Evolutionary conservation across 2,329 filamentous ascomycete genomes (phyloP).

Genomic region (Basipetospora chlamydospora): DNA sequence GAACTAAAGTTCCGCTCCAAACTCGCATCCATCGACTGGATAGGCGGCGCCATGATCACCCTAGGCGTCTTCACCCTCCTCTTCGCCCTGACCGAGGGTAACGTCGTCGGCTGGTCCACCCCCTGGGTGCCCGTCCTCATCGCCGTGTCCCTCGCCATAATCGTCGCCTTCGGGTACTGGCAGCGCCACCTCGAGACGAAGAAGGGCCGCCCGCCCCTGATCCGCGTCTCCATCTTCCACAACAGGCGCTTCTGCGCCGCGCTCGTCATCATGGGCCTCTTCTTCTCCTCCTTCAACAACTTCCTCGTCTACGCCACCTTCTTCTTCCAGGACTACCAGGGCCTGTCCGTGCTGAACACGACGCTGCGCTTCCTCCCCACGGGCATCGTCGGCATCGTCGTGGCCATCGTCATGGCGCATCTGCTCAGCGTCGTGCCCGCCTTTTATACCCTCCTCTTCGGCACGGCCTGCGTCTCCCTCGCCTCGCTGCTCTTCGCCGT

Average conservation of each 20-base stretch:
- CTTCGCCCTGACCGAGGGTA: constrained; percentile 54
- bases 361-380: constrained; percentile 56
- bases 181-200: constrained; percentile 43
- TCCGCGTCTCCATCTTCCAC: constrained; percentile 51
- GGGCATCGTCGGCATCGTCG: constrained; percentile 43
- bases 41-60: constrained; percentile 49
- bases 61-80: constrained; percentile 45
- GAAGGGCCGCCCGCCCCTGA: constrained; percentile 17
- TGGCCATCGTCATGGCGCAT: constrained; percentile 38
- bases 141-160: constrained; percentile 39
- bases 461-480: constrained; percentile 39
- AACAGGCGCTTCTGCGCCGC: constrained; percentile 46
- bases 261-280: constrained; percentile 50
- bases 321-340: constrained; percentile 55
- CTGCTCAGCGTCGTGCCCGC: constrained; percentile 44
- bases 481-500: constrained; percentile 47
- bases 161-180: constrained; percentile 44
- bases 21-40: constrained; percentile 35
- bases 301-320: constrained; percentile 54
- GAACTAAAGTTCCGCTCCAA: background rate
- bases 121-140: constrained; percentile 48
- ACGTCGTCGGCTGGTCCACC: constrained; percentile 51
- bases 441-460: constrained; percentile 40
- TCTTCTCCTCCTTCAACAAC: constrained; percentile 55
- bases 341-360: constrained; percentile 46